Evolutionary conservation across 495 filamentous ascomycete genomes (phyloP).

Genomic region (Xylaria bambusicola): DNA sequence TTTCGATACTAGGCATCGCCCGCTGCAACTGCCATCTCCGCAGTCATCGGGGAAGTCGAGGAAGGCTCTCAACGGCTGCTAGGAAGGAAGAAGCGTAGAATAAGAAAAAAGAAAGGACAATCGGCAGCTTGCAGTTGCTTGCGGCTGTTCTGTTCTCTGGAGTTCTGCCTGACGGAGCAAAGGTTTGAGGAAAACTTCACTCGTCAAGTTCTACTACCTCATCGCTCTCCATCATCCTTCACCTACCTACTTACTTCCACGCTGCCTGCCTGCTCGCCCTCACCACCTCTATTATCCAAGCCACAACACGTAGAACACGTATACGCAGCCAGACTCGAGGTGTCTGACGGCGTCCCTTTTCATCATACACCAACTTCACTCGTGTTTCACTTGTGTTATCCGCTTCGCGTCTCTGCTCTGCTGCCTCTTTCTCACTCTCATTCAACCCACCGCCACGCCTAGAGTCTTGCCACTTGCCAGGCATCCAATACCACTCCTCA

Average conservation of each 20-base stretch:
- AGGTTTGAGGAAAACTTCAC: conserved; percentile 36
- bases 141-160: conserved; percentile 17
- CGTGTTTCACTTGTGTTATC: conserved; percentile 21
- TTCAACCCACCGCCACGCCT: conserved; percentile 23
- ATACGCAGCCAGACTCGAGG: not conserved
- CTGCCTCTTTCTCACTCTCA: conserved; percentile 5
- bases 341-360: conserved; percentile 5
- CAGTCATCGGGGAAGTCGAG: not conserved
- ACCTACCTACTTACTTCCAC: not conserved
- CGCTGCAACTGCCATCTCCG: conserved; percentile 1
- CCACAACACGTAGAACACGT: not conserved
- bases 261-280: not conserved
- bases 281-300: conserved; percentile 21
- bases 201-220: conserved; percentile 34
- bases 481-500: conserved; percentile 14
- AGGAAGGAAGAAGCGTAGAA: conserved; percentile 1
- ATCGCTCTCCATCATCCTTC: conserved; percentile 19
- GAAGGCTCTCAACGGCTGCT: not conserved
- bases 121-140: conserved; percentile 24
- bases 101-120: conserved; percentile 22
- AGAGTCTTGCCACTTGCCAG: conserved; percentile 13
- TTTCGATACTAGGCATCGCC: not conserved
- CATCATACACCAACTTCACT: conserved; percentile 21
- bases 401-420: conserved; percentile 22
- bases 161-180: conserved; percentile 30